These are phyloP conservation scores for Macrophomina pseudophaseolina DNA, from an alignment of 2,329 filamentous ascomycete genomes.

Conservation along the genomic window DNA sequence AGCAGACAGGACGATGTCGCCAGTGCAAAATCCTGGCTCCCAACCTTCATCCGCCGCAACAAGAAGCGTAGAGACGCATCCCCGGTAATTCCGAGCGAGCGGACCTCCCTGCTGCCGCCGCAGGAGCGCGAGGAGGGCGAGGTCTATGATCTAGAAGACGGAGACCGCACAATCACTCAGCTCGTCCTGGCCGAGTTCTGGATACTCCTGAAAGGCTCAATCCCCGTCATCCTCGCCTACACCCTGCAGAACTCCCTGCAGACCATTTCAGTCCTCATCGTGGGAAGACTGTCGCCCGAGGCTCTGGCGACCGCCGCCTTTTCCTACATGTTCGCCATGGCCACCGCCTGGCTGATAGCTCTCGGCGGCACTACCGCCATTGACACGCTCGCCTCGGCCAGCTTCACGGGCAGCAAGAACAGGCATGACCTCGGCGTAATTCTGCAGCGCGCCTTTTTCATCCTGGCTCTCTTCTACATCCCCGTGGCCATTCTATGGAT, in stretches of 20 bases:
- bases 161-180: slow-evolving; percentile 39
- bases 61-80: slow-evolving; percentile 29
- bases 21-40: slow-evolving; percentile 37
- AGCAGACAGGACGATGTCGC: slow-evolving; percentile 26
- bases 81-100: slow-evolving; percentile 41
- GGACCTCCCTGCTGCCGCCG: slow-evolving; percentile 50
- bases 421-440: slow-evolving; percentile 79
- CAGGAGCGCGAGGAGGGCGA: slow-evolving; percentile 47
- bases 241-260: slow-evolving; percentile 85
- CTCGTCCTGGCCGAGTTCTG: slow-evolving; percentile 65
- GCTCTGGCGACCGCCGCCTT: slow-evolving; percentile 83
- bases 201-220: slow-evolving; percentile 69
- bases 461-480: slow-evolving; percentile 74
- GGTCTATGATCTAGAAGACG: slow-evolving; percentile 45
- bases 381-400: slow-evolving; percentile 81
- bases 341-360: slow-evolving; percentile 84
- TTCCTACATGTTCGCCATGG: slow-evolving; percentile 93
- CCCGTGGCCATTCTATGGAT: slow-evolving; percentile 76
- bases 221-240: slow-evolving; percentile 84
- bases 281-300: slow-evolving; percentile 78
- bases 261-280: slow-evolving; percentile 80
- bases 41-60: slow-evolving; percentile 32
- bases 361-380: slow-evolving; percentile 85
- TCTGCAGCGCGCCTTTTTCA: slow-evolving; percentile 75
- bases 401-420: slow-evolving; percentile 80